Conservation (phyloP, 2,329 filamentous ascomycete species). For the Cordyceps farinosa region DNA sequence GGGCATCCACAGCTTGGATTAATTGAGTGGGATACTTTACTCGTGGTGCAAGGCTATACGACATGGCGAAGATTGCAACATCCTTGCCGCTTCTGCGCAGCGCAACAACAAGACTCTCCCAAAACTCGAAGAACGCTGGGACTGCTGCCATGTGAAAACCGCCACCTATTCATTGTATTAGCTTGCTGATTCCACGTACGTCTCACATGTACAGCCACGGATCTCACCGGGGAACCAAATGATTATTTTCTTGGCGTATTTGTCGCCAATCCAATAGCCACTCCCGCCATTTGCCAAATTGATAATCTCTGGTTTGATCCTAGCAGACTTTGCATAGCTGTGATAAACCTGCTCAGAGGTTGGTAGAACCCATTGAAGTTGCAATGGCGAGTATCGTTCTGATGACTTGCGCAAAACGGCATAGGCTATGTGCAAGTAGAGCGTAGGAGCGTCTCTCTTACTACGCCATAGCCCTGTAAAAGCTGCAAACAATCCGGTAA, state of each 20-base stretch:
- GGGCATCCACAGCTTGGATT: not conserved
- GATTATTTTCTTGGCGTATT: not conserved
- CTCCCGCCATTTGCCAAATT: not conserved
- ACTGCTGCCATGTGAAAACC: not conserved
- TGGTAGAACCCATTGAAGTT: not conserved
- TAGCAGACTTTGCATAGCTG: not conserved
- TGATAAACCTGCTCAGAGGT: not conserved
- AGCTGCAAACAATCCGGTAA: not conserved
- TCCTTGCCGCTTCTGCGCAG: not conserved
- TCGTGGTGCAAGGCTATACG: not conserved
- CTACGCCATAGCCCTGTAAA: not conserved
- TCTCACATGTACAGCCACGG: no score
- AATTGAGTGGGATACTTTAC: not conserved
- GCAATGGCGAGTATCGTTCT: not conserved
- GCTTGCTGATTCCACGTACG: no score
- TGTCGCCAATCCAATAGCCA: not conserved
- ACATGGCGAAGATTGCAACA: not conserved
- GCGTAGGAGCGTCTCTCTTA: not conserved
- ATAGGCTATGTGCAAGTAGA: not conserved
- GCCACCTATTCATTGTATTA: not conserved
- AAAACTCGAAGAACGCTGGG: not conserved
- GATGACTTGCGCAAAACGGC: not conserved
- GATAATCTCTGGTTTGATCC: not conserved
- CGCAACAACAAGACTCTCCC: not conserved
- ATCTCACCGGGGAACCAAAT: conserved; percentile 1